Evolutionary conservation across 2,329 filamentous ascomycete species (phyloP).

Genomic region (Neonectria hederae): DNA sequence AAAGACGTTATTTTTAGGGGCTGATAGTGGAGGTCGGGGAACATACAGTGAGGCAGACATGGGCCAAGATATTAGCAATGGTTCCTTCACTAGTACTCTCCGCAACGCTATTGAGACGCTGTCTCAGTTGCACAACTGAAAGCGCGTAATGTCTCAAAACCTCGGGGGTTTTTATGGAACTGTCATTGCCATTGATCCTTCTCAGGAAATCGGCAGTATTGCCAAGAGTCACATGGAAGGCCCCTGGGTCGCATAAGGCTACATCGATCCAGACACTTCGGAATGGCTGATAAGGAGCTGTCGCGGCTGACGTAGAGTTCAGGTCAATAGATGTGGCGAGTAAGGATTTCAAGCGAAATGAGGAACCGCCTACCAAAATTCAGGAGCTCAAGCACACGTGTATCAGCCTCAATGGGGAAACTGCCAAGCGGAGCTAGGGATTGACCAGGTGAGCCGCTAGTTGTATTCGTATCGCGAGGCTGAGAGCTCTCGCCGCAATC

Average conservation of each 20-base stretch:
- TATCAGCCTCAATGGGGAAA: background rate
- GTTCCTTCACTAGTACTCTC: slow-evolving; percentile 1
- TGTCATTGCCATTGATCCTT: background rate
- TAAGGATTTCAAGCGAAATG: background rate
- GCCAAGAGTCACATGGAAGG: slow-evolving; percentile 1
- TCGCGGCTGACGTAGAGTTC: background rate
- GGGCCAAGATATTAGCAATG: background rate
- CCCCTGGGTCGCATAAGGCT: background rate
- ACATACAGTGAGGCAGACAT: slow-evolving; percentile 1
- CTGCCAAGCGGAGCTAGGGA: background rate
- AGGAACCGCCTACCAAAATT: background rate
- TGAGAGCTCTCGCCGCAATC: background rate
- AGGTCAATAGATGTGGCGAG: background rate
- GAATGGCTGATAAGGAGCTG: slow-evolving; percentile 1
- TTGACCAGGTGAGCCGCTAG: background rate
- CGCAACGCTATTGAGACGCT: background rate
- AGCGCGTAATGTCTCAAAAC: background rate
- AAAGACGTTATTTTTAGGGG: background rate
- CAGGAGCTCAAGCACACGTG: slow-evolving; percentile 2
- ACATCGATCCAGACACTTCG: background rate
- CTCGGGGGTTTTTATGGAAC: background rate
- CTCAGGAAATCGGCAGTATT: slow-evolving; percentile 1
- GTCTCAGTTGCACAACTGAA: background rate
- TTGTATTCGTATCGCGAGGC: background rate
- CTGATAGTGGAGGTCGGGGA: background rate